Evolutionary conservation across 1,139 yeast species (phyloP).

Genomic region (Kodamaea sp.): DNA sequence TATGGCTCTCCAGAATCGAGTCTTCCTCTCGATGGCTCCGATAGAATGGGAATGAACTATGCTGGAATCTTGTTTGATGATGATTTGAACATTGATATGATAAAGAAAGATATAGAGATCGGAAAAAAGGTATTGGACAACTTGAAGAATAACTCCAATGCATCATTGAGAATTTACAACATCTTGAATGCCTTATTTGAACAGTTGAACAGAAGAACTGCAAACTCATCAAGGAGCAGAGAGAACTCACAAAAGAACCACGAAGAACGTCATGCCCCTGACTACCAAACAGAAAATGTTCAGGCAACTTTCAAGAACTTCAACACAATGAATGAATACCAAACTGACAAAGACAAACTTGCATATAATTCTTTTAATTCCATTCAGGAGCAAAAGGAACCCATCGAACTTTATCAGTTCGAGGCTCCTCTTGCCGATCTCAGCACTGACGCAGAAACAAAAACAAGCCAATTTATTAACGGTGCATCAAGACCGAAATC

Average conservation of each 20-base stretch:
- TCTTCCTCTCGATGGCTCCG: conserved; percentile 14
- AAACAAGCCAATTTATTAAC: too few relatives aligned
- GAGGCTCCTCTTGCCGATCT: conserved; percentile 5
- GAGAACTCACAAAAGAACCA: neutral
- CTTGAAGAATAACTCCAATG: conserved; percentile 71
- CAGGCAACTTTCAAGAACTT: conserved; percentile 35
- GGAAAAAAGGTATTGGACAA: conserved; percentile 75
- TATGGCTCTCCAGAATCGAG: conserved; percentile 23
- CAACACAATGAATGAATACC: conserved; percentile 35
- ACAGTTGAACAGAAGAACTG: conserved; percentile 71
- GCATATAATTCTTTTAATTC: neutral
- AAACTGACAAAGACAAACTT: conserved; percentile 3
- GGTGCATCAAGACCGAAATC: neutral
- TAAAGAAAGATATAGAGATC: conserved; percentile 74
- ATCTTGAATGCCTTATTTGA: conserved; percentile 80
- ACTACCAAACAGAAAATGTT: conserved; percentile 19
- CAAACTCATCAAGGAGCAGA: conserved; percentile 32
- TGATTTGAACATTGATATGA: conserved; percentile 64
- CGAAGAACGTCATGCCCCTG: neutral
- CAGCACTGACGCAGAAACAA: conserved; percentile 1
- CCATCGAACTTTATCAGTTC: conserved; percentile 4
- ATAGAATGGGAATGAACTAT: conserved; percentile 35
- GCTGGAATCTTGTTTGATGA: conserved; percentile 57
- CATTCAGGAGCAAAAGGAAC: neutral
- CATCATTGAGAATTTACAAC: conserved; percentile 79